phyloP scores from a whole-genome alignment of 306 rosid genomes.

The barrel medic (Medicago truncatula) region MtrunA17r5.0-ANR NC_053044.1:44125501-44126000 shows the following conservation, averaged over 20 bases:
- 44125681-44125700: no score
- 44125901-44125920: slow-evolving; percentile 40
- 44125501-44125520: slow-evolving; percentile 62
- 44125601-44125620: slow-evolving; percentile 67
- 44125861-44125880: slow-evolving; percentile 62
- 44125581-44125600: slow-evolving; percentile 69
- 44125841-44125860: slow-evolving; percentile 75
- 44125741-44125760: slow-evolving; percentile 62
- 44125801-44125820: slow-evolving; percentile 66
- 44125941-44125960: slow-evolving; percentile 1
- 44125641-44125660: slow-evolving; percentile 63
- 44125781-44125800: slow-evolving; percentile 77
- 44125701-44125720: no score
- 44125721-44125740: no score
- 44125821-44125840: slow-evolving; percentile 67
- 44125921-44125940: background rate
- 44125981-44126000: slow-evolving; percentile 80
- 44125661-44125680: slow-evolving; percentile 87
- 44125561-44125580: slow-evolving; percentile 79
- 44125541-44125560: slow-evolving; percentile 69
- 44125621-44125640: slow-evolving; percentile 42
- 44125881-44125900: slow-evolving; percentile 82
- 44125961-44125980: slow-evolving; percentile 63
- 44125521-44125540: slow-evolving; percentile 86
- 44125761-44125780: slow-evolving; percentile 65